Evolutionary conservation across 2,329 filamentous ascomycete species (phyloP).

Genomic region (Penicillium digitatum): DNA sequence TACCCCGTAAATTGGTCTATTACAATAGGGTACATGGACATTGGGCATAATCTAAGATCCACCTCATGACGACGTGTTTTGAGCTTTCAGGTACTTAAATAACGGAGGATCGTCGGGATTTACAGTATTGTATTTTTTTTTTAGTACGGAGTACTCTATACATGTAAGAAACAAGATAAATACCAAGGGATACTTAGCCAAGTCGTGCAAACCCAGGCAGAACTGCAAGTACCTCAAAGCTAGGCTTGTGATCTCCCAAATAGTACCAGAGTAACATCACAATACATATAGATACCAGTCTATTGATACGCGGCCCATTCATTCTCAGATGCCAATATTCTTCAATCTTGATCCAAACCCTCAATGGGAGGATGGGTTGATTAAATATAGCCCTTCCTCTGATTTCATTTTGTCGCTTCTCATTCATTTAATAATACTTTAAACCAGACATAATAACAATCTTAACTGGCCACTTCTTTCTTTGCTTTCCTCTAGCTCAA

Average conservation of each 20-base stretch:
- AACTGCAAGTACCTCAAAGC: not conserved
- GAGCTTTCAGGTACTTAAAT: not conserved
- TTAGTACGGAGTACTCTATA: too few species aligned
- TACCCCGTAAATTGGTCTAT: not conserved
- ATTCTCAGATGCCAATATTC: not conserved
- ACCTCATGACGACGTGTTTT: constrained; percentile 5
- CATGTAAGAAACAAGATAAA: not conserved
- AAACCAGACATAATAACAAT: not conserved
- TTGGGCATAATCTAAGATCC: constrained; percentile 1
- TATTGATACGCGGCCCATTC: constrained; percentile 4
- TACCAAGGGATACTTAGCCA: not conserved
- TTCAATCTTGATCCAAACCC: not conserved
- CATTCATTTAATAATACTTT: not conserved
- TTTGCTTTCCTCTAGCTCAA: not conserved
- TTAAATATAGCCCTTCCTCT: constrained; percentile 3
- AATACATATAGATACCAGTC: constrained; percentile 5
- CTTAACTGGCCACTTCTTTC: not conserved
- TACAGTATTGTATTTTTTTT: not conserved
- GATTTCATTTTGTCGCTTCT: not conserved
- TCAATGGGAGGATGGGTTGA: not conserved
- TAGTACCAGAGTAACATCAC: not conserved
- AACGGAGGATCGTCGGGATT: constrained; percentile 1
- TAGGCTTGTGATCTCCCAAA: not conserved
- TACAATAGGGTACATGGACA: not conserved
- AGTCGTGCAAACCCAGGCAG: not conserved